Evolutionary conservation across 2,329 filamentous ascomycete species (phyloP), one percentile per base, ranked within the genome.

Genomic region (Colletotrichum ledebouriae): DNA sequence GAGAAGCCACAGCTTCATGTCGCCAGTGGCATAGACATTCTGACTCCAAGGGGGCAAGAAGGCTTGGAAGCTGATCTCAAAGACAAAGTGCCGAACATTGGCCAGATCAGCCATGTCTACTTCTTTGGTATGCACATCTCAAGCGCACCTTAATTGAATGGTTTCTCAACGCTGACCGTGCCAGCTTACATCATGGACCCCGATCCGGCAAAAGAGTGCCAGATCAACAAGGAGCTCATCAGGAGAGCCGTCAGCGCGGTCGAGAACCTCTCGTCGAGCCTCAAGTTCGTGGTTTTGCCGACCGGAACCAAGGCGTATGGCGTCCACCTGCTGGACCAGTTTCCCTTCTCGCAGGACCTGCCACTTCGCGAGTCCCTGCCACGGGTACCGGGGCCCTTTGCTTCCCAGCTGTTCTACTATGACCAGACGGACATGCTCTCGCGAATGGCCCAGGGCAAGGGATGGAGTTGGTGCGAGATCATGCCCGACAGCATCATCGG

Each of bases 361-460:
- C 81, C 82, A 0, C 71, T 82, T 49, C 75, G 75, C 34, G 81
- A 83, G 73, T 74, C 75, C 11, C 70, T 77, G 33, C 79, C 78
- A 0, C 78, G 79, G n/a, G 78, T 84, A 39, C 78, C 80, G 2
- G 77, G 80, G 60, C 80, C 80, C 0, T 78, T 78, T 57, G 79
- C 78, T 1, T 78, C 78, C 11, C 76, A 82, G 66, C 79, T 84
- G 68, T 84, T 84, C 74, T 84, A 84, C 73, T 84, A 84, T 71
- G 75, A 72, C n/a, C 81, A 84, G 73, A 76, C 78, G 20, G 82
- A 83, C 69, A 72, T 80, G 58, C 73, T 84, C 20, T 73, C 75
- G 29, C 66, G 75, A 39, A 72, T 79, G 50, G 73, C 76, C 11
- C 71, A 76, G 59, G 79, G 78, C 2, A 82, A 83, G 73, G 25